Evolutionary conservation across 2,329 filamentous ascomycete species (phyloP).

Genomic region (Ascomycota sp.): DNA sequence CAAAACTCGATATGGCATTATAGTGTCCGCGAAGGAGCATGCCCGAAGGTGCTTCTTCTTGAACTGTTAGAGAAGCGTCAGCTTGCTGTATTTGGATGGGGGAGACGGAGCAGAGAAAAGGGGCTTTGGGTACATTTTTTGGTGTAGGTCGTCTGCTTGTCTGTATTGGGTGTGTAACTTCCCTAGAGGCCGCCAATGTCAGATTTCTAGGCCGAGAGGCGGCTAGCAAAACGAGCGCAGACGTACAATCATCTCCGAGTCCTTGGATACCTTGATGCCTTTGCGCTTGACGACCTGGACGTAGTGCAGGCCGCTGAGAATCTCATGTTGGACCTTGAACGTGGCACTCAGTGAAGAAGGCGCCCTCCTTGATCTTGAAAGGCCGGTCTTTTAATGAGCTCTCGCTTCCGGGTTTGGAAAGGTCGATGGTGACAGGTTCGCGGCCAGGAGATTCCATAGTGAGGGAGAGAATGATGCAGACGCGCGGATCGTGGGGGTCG

Average conservation of each 20-base stretch:
- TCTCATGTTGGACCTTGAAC: slow-evolving; percentile 94
- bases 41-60: slow-evolving; percentile 80
- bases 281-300: slow-evolving; percentile 84
- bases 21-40: slow-evolving; percentile 85
- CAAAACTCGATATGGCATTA: slow-evolving; percentile 71
- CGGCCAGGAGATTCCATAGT: slow-evolving; percentile 74
- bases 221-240: not conserved
- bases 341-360: slow-evolving; percentile 81
- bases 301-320: slow-evolving; percentile 88
- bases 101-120: not conserved
- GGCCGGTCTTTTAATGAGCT: slow-evolving; percentile 70
- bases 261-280: slow-evolving; percentile 73
- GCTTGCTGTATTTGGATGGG: no score
- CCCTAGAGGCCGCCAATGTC: slow-evolving; percentile 31
- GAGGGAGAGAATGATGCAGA: slow-evolving; percentile 83
- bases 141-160: slow-evolving; percentile 63
- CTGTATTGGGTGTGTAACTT: slow-evolving; percentile 83
- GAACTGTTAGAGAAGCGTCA: slow-evolving; percentile 33
- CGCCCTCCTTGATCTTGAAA: slow-evolving; percentile 93
- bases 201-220: not conserved
- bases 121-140: slow-evolving; percentile 63
- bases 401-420: slow-evolving; percentile 54
- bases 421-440: slow-evolving; percentile 70
- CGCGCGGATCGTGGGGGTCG: slow-evolving; percentile 64
- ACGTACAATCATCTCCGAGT: slow-evolving; percentile 85